Evolutionary conservation across 345 rosid species (phyloP).

Genomic region (Firmiana major): DNA sequence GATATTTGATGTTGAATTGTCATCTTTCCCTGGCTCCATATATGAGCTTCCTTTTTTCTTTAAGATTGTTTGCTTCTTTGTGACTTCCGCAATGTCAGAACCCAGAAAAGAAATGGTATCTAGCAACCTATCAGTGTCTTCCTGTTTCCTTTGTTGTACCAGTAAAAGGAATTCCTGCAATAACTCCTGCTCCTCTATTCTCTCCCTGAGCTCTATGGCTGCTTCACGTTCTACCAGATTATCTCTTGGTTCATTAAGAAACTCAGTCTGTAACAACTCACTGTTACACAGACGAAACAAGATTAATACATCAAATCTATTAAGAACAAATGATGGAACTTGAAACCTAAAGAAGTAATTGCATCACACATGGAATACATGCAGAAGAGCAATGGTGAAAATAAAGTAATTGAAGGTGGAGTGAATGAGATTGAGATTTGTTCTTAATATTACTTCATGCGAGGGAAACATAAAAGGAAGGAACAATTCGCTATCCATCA

Average conservation of each 20-base stretch:
- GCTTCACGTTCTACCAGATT: slow-evolving; percentile 82
- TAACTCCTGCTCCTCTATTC: slow-evolving; percentile 76
- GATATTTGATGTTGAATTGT: slow-evolving; percentile 38
- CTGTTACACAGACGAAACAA: slow-evolving; percentile 35
- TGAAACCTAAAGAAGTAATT: not conserved
- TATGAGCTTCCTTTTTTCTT: slow-evolving; percentile 47
- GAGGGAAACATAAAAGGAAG: not conserved
- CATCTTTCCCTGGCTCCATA: slow-evolving; percentile 42
- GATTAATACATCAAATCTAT: not conserved
- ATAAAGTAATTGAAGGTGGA: not conserved
- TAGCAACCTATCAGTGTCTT: slow-evolving; percentile 62
- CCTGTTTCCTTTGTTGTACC: slow-evolving; percentile 70
- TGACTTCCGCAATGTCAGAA: slow-evolving; percentile 78
- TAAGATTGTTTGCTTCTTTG: slow-evolving; percentile 48
- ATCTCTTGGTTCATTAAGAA: slow-evolving; percentile 74
- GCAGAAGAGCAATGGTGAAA: not conserved
- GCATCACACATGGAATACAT: not conserved
- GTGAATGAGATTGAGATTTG: not conserved
- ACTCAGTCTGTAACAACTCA: slow-evolving; percentile 74
- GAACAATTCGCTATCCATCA: not conserved
- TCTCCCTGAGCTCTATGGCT: slow-evolving; percentile 68
- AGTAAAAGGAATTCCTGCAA: slow-evolving; percentile 78
- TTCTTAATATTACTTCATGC: not conserved
- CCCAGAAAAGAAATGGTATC: slow-evolving; percentile 65
- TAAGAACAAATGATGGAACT: not conserved